phyloP scores from a whole-genome alignment of 805 yeast genomes.

The Wickerhamomyces ciferrii region DNA sequence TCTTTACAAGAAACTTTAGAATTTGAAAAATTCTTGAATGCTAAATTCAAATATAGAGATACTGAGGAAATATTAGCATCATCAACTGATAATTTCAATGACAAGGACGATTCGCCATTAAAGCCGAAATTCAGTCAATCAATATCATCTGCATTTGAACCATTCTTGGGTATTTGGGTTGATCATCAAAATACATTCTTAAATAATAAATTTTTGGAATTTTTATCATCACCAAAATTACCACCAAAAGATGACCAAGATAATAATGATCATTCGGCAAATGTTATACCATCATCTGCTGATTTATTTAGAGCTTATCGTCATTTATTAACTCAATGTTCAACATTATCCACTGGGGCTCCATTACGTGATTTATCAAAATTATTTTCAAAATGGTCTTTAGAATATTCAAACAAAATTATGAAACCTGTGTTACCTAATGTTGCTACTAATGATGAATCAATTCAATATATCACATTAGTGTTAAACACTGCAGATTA shows the following conservation, averaged over 20 bases:
- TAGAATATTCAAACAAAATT: constrained; percentile 49
- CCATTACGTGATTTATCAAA: constrained; percentile 39
- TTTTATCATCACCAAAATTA: constrained; percentile 51
- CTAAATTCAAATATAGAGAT: constrained; percentile 46
- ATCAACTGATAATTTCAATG: constrained; percentile 1
- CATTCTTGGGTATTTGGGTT: constrained; percentile 81
- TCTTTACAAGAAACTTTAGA: constrained; percentile 76
- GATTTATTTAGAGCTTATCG: constrained; percentile 80
- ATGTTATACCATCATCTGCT: constrained; percentile 81
- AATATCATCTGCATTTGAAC: constrained; percentile 73
- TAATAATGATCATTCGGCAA: constrained; percentile 43
- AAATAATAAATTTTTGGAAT: constrained; percentile 57
- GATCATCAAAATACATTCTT: constrained; percentile 71
- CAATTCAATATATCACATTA: constrained; percentile 61
- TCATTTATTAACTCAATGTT: constrained; percentile 62
- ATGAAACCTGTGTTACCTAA: constrained; percentile 46
- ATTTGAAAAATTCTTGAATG: constrained; percentile 71
- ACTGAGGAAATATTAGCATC: constrained; percentile 23
- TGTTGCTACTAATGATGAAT: constrained; percentile 46
- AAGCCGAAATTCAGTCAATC: constrained; percentile 30
- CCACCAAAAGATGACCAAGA: constrained; percentile 41
- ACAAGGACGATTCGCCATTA: constrained; percentile 18
- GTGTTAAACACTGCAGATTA: constrained; percentile 88
- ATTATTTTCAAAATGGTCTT: constrained; percentile 62
- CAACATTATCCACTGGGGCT: constrained; percentile 44